Base-by-base conservation (phyloP, 2,329 filamentous ascomycete species). In the Fusarium tjaetaba region DNA sequence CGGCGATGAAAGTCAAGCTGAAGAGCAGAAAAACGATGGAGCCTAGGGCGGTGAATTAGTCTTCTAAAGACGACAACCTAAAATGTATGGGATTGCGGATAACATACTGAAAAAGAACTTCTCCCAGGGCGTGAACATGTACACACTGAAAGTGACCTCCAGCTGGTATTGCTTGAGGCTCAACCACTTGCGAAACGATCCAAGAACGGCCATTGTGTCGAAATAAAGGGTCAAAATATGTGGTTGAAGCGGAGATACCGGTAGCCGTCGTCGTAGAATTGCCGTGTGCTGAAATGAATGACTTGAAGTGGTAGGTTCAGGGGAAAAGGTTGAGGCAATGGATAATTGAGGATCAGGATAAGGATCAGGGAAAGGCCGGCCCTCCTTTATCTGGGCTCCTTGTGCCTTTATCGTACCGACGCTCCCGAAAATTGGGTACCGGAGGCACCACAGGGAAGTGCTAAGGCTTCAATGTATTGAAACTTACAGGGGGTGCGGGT, bases 81-180 rank as follows among this genome's bases (percentile, higher is more conserved):
- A 43, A n/a, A 16, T 4, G 13, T 16, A 42, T 39, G 38, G 48
- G n/a, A 28, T 38, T 48, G 56, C 30, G 46, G 16, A 26, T 18
- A 11, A 84, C 94, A 65, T 89, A 98, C 96, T 98, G 85, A 98
- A 97, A 78, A 97, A 92, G 84, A 97, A 96, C 83, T 97, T 97
- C 87, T 99, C 96, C 59, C 93, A 95, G 3, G 95, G 93, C 42
- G 95, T 98, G 78, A 98, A 92, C 93, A 99, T 98, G 88, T 99
- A 98, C 32, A 98, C 89, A 70, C 93, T 93, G 84, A 97, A 96
- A 18, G 96, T 98, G 82, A 98, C 96, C 86, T 99, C 96, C 82
- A 98, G 95, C 87, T 98, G 96, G 87, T 98, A 98, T 82, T 95
- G 92, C 88, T 99, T 99, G 83, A 95, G 90, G 84, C 95, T 92